Conservation (phyloP, 176 grass and related monocot genomes). For the Guadua angustifolia region DNA sequence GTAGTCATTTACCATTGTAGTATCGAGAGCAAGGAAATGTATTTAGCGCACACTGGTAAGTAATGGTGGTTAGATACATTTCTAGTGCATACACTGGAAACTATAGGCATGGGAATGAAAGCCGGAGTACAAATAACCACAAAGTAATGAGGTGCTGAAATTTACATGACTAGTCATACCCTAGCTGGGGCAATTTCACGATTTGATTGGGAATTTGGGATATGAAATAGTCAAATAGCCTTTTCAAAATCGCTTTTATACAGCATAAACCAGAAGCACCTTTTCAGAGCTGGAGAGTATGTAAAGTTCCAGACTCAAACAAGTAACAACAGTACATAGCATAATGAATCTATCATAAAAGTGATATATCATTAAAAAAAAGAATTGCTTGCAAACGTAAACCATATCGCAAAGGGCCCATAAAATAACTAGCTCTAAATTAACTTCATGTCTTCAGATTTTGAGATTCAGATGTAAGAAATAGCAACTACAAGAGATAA, state of each 20-base stretch:
- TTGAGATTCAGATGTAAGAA: slow-evolving; percentile 14
- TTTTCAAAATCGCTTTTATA: background rate
- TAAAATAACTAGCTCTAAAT: background rate
- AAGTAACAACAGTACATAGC: background rate
- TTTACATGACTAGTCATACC: slow-evolving; percentile 1
- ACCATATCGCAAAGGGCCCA: background rate
- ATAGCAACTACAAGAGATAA: slow-evolving; percentile 8
- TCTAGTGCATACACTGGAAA: background rate
- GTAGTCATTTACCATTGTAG: background rate
- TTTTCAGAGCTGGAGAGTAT: background rate
- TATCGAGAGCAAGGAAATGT: slow-evolving; percentile 17
- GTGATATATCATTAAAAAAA: slow-evolving; percentile 14
- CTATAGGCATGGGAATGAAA: background rate
- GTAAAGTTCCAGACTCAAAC: slow-evolving; percentile 35
- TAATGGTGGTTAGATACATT: background rate
- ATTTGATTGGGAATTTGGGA: background rate
- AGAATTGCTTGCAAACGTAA: slow-evolving; percentile 1
- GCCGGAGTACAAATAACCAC: background rate
- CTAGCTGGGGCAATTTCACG: background rate
- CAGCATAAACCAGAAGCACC: slow-evolving; percentile 2
- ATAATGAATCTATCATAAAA: slow-evolving; percentile 17
- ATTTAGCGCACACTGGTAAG: background rate
- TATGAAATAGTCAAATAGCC: background rate
- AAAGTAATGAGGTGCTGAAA: background rate
- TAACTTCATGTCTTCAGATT: background rate